Evolutionary conservation across 768 basidiomycete genomes (phyloP).

Genomic region (Termitomyces heimii): DNA sequence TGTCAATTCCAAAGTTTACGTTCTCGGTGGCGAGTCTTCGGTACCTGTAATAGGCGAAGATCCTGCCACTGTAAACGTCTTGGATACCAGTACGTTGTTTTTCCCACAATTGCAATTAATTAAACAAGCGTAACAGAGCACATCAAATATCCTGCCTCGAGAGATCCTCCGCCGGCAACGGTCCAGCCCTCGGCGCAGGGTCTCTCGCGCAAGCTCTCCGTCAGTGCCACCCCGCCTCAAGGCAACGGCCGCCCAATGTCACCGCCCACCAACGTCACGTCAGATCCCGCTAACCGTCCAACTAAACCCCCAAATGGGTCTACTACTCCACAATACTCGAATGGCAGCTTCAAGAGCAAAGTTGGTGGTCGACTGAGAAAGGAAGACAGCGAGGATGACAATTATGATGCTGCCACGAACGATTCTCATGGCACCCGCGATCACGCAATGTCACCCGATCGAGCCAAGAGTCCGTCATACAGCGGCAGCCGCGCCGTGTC

Average conservation of each 20-base stretch:
- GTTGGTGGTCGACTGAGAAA: slow-evolving; percentile 44
- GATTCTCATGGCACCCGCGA: slow-evolving; percentile 36
- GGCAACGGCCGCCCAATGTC: slow-evolving; percentile 56
- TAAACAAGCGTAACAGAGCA: slow-evolving; percentile 16
- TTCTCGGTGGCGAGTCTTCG: slow-evolving; percentile 92
- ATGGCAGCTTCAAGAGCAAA: slow-evolving; percentile 37
- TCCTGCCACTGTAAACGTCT: slow-evolving; percentile 75
- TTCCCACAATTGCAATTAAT: not conserved
- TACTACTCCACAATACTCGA: slow-evolving; percentile 29
- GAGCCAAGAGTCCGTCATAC: slow-evolving; percentile 56
- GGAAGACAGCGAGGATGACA: slow-evolving; percentile 52
- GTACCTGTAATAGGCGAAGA: slow-evolving; percentile 71
- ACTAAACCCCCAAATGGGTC: slow-evolving; percentile 39
- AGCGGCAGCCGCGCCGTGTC: slow-evolving; percentile 54
- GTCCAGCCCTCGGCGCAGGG: slow-evolving; percentile 10
- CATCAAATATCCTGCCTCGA: slow-evolving; percentile 19
- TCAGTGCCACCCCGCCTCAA: slow-evolving; percentile 23
- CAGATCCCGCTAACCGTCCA: slow-evolving; percentile 50
- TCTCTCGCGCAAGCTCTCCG: slow-evolving; percentile 42
- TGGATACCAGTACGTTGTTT: slow-evolving; percentile 82
- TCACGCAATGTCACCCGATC: slow-evolving; percentile 51
- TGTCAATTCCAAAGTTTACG: slow-evolving; percentile 82
- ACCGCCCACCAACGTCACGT: slow-evolving; percentile 52
- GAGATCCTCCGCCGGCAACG: slow-evolving; percentile 15
- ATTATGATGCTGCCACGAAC: slow-evolving; percentile 36